Percentiles rank a stretch among this genome's conserved stretches.
These are phyloP conservation scores for Aspergillus vadensis DNA, from an alignment of 2,329 filamentous ascomycete genomes.

Conservation along the genomic window DNA sequence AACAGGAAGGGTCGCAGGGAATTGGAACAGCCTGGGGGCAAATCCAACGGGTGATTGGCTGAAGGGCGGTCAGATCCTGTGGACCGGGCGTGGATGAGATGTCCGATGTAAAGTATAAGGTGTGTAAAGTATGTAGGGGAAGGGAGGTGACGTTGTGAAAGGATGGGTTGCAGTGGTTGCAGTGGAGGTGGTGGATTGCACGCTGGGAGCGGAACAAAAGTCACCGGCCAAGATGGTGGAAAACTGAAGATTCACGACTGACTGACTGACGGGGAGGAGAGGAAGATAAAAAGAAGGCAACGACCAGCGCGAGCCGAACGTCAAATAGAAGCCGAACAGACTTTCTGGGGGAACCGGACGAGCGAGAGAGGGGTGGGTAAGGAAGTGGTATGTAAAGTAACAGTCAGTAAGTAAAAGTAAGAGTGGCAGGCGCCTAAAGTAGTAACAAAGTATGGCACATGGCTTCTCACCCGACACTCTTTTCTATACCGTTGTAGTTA, in stretches of 20 bases:
- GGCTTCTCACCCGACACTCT: not conserved
- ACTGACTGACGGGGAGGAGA: not conserved
- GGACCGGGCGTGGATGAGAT: conserved; percentile 13
- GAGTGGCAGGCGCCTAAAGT: conserved; percentile 6
- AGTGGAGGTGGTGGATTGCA: not conserved
- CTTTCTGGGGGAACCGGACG: conserved; percentile 18
- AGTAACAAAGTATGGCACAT: conserved; percentile 12
- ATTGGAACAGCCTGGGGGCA: conserved; percentile 8
- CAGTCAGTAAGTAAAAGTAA: not conserved
- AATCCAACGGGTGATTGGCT: conserved; percentile 22
- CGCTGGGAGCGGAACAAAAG: not conserved
- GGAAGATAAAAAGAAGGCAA: conserved; percentile 9
- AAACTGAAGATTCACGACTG: not conserved
- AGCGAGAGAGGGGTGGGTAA: conserved; percentile 21
- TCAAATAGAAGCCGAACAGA: conserved; percentile 25
- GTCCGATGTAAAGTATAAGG: not conserved
- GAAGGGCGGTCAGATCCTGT: conserved; percentile 25
- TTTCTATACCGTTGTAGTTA: not conserved
- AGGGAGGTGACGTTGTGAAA: not conserved
- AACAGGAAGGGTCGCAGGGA: conserved; percentile 18
- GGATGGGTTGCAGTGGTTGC: not conserved
- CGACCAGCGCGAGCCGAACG: conserved; percentile 16
- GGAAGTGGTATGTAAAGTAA: conserved; percentile 11
- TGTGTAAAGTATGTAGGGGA: not conserved
- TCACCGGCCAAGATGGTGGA: not conserved